Conservation (phyloP, 352 stramenopile genomes). For the Pythium rishiriense region DNA sequence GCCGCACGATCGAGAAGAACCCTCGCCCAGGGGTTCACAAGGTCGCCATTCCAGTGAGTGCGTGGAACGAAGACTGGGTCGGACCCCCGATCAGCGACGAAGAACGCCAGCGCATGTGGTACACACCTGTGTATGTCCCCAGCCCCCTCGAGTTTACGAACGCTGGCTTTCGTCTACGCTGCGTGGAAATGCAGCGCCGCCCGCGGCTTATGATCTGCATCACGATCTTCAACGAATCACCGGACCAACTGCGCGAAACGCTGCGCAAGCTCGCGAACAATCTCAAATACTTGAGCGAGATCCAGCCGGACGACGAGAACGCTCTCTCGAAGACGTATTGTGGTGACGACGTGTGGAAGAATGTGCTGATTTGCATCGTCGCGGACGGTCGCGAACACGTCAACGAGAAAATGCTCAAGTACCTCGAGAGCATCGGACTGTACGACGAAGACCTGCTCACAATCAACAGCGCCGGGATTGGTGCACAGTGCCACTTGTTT, state of each 20-base stretch:
- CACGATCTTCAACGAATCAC: constrained; percentile 85
- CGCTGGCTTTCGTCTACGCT: constrained; percentile 72
- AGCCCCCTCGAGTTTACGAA: constrained; percentile 77
- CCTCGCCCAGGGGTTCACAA: constrained; percentile 79
- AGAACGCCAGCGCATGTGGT: constrained; percentile 76
- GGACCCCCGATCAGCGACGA: constrained; percentile 71
- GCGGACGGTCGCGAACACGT: constrained; percentile 77
- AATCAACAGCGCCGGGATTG: constrained; percentile 84
- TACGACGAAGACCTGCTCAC: constrained; percentile 87
- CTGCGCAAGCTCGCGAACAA: constrained; percentile 86
- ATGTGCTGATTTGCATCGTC: constrained; percentile 80
- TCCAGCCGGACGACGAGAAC: constrained; percentile 35
- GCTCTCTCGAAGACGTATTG: constrained; percentile 43
- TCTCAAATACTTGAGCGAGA: constrained; percentile 65
- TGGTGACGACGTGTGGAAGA: constrained; percentile 77
- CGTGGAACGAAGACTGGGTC: constrained; percentile 80
- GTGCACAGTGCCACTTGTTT: constrained; percentile 81
- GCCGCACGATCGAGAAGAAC: constrained; percentile 71
- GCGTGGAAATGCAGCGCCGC: constrained; percentile 68
- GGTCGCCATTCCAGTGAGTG: constrained; percentile 62
- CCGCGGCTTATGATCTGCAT: constrained; percentile 85
- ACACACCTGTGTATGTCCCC: constrained; percentile 71
- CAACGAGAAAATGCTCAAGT: constrained; percentile 81
- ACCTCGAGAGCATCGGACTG: constrained; percentile 65
- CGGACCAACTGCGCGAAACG: constrained; percentile 65